Conservation (phyloP, 345 rosid species). For the Zanthoxylum bungeanum region DNA sequence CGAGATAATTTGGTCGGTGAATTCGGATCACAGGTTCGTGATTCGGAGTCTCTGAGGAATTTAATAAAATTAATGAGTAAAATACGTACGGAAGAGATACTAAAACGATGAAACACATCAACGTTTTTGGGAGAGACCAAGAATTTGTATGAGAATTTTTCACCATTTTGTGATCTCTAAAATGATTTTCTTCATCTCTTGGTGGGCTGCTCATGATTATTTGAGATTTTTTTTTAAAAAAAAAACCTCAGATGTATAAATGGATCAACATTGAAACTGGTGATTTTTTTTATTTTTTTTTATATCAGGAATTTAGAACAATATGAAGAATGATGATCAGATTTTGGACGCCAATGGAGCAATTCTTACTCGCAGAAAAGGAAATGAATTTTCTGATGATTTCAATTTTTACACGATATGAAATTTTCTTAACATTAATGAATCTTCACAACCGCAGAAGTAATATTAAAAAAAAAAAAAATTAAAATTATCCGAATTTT, state of each 20-base stretch:
- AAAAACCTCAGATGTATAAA: not conserved
- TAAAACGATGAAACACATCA: slow-evolving; percentile 21
- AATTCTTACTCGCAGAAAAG: not conserved
- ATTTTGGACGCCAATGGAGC: not conserved
- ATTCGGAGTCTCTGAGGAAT: slow-evolving; percentile 8
- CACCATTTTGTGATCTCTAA: not conserved
- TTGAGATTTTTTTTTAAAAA: not conserved
- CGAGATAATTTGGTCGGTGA: slow-evolving; percentile 1
- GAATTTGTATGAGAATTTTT: slow-evolving; percentile 12
- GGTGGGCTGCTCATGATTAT: slow-evolving; percentile 10
- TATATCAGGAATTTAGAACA: not conserved
- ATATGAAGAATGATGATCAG: not conserved
- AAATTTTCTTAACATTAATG: not conserved
- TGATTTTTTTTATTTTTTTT: not conserved
- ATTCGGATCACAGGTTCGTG: not conserved
- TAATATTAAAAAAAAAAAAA: too few species aligned
- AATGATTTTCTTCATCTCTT: not conserved
- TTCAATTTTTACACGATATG: not conserved
- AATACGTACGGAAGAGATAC: slow-evolving; percentile 21
- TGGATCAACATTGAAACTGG: not conserved
- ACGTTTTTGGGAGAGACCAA: slow-evolving; percentile 10
- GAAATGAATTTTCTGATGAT: not conserved
- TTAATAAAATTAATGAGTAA: slow-evolving; percentile 24
- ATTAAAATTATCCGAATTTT: too few species aligned
- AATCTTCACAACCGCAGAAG: not conserved